Conservation (phyloP, 306 rosid genomes). For the Lotus japonicus region DNA sequence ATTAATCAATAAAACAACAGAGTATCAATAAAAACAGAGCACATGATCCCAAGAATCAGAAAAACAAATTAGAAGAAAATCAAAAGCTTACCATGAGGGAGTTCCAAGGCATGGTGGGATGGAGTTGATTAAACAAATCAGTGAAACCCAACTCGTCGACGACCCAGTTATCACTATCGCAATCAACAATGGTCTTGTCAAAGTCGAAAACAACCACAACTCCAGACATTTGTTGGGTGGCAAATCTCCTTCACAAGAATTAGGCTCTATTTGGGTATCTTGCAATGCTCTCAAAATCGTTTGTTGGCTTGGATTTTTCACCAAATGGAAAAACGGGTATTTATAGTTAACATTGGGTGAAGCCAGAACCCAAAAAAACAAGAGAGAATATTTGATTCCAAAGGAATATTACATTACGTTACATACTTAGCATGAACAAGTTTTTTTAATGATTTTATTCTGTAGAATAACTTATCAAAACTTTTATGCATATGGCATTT, state of each 20-base stretch:
- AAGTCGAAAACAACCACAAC: constrained; percentile 63
- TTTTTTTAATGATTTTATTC: not conserved
- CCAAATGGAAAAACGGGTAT: constrained; percentile 1
- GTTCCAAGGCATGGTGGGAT: constrained; percentile 87
- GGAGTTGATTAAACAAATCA: constrained; percentile 61
- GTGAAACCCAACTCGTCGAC: constrained; percentile 60
- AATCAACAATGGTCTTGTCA: constrained; percentile 74
- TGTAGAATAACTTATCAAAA: not conserved
- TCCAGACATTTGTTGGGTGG: no score
- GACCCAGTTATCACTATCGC: constrained; percentile 79
- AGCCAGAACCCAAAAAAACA: not conserved
- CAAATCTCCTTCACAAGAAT: no score
- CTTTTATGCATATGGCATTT: not conserved
- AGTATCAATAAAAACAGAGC: not conserved
- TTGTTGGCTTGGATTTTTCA: constrained; percentile 5
- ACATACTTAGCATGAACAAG: no score
- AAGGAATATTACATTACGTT: constrained; percentile 42
- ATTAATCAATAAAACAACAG: no score
- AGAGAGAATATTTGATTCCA: constrained; percentile 21
- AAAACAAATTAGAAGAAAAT: not conserved
- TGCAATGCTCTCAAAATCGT: constrained; percentile 2
- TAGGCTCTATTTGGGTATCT: no score
- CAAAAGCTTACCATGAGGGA: constrained; percentile 54
- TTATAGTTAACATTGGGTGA: constrained; percentile 26
- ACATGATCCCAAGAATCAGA: not conserved